These are phyloP conservation scores for Camelina neglecta DNA, from an alignment of 345 rosid species.

Conservation along the genomic window DNA sequence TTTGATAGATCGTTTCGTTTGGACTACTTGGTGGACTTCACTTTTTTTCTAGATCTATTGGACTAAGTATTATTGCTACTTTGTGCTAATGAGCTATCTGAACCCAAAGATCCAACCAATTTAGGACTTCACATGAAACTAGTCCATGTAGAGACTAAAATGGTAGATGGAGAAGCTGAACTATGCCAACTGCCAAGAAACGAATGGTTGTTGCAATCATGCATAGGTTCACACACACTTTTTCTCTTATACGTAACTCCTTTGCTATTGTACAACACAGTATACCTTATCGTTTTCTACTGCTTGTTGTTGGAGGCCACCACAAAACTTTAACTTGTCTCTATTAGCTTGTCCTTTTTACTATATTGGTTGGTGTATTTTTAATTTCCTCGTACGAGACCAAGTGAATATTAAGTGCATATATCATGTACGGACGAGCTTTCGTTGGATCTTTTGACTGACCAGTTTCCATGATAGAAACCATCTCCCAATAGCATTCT, in stretches of 20 bases:
- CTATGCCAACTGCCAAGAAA: conserved; percentile 3
- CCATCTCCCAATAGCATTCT: conserved; percentile 39
- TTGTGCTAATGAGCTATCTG: background rate
- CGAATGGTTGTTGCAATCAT: conserved; percentile 23
- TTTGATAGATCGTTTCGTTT: background rate
- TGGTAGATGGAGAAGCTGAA: conserved; percentile 10
- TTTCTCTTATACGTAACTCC: conserved; percentile 21
- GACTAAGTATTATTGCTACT: background rate
- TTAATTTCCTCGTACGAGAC: conserved; percentile 32
- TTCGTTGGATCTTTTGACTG: conserved; percentile 37
- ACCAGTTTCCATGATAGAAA: conserved; percentile 43
- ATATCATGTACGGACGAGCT: conserved; percentile 9
- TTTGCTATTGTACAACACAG: conserved; percentile 18
- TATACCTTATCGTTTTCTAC: background rate
- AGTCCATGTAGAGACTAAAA: conserved; percentile 5
- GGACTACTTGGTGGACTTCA: background rate
- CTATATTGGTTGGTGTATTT: conserved; percentile 12
- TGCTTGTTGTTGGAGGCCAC: conserved; percentile 36
- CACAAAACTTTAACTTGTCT: conserved; percentile 19
- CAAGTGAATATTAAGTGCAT: conserved; percentile 27
- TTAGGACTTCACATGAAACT: conserved; percentile 21
- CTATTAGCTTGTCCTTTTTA: conserved; percentile 8
- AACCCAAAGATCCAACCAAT: background rate
- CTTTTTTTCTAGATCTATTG: background rate
- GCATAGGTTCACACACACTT: background rate